Percentiles rank a stretch among this genome's conserved stretches.
Conservation (phyloP, 176 grass and related monocot genomes). For the Eleusine indica region DNA sequence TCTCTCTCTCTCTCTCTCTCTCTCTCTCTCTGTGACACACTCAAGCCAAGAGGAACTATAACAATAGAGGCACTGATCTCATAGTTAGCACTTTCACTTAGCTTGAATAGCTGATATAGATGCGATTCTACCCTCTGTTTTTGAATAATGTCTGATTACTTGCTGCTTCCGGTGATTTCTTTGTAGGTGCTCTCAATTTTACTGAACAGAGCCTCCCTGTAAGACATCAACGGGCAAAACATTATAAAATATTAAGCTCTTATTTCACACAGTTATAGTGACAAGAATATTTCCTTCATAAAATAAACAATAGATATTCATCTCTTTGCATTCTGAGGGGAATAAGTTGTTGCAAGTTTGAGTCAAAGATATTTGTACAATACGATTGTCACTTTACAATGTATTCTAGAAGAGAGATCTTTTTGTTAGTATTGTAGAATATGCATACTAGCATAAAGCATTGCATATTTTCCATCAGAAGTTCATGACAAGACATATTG, state of each 20-base stretch:
- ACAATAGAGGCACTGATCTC: not conserved
- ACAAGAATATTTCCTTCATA: not conserved
- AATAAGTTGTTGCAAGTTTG: not conserved
- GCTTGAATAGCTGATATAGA: constrained; percentile 5
- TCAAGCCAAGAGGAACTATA: constrained; percentile 16
- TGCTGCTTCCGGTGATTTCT: constrained; percentile 57
- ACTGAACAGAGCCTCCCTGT: constrained; percentile 60
- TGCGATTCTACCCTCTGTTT: constrained; percentile 19
- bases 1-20: not conserved
- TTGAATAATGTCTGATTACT: constrained; percentile 30
- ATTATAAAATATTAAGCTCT: not conserved
- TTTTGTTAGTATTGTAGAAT: not conserved
- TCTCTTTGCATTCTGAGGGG: not conserved
- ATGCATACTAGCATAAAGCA: not conserved
- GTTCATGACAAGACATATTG: not conserved
- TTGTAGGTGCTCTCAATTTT: constrained; percentile 62
- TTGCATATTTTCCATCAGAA: not conserved
- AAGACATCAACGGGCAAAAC: not conserved
- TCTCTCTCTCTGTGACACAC: constrained; percentile 1
- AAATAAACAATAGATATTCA: not conserved
- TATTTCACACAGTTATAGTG: not conserved
- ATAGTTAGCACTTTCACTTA: constrained; percentile 26
- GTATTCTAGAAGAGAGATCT: not conserved
- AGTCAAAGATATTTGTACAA: not conserved
- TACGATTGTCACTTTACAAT: not conserved